Evolutionary conservation across 805 yeast genomes (phyloP), one percentile per base, ranked within the genome.

Genomic region (Debaryomyces castellii): DNA sequence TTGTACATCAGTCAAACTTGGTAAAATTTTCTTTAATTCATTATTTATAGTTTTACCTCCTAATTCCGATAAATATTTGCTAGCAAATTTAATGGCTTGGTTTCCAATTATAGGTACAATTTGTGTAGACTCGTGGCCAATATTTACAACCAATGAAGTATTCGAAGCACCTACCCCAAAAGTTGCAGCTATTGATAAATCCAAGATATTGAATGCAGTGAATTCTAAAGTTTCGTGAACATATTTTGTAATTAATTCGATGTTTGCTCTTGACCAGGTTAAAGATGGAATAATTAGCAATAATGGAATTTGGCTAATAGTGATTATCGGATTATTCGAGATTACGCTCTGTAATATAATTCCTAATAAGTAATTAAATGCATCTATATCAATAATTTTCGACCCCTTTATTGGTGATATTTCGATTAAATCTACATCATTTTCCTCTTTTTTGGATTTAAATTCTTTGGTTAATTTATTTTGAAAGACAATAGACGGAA

Each of bases 91-190:
- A 44, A 84, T 67, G 5, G 80, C 75, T 47, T 83, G 82, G 56
- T 80, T 89, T 50, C 87, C 94, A 24, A 87, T 64, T n/a, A 92
- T 80, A 2, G 96, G 94, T 10, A 83, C 74, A 20, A 92, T 73
- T 60, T 89, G 96, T 2, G 90, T 81, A 53, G 84, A 80, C 20
- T 82, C 80, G 50, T 72, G 70, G 16, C 97, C 97, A 39, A 92
- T 75, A 63, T 92, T 96, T 35, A 92, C 80, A 14, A 92, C 86
- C 30, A 86, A 68, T 1, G 90, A 77, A 49, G 82, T 86, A 33
- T 83, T 77, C 9, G 82, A 67, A 12, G 77, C 68, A 4, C 89
- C 87, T 60, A 84, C 75, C 0, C 97, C 92, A 64, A 82, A 90
- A 14, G 87, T 71, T 1, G 89, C 69, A 5, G 89, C 86, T 32